Evolutionary conservation across 306 rosid species (phyloP).

Genomic region (Hippophae tibetana): DNA sequence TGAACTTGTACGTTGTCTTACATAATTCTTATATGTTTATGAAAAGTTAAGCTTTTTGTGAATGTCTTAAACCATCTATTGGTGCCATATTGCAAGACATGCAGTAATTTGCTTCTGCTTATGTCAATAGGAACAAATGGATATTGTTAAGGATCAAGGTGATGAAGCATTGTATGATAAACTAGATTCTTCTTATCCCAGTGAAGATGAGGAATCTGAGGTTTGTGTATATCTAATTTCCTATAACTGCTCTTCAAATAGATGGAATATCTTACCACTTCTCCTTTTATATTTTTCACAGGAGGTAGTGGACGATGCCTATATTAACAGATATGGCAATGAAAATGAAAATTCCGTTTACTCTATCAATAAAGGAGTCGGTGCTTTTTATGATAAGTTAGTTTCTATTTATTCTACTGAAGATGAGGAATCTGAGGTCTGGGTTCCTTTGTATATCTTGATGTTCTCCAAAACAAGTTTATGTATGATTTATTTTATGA

Average conservation of each 20-base stretch:
- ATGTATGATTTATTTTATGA: neutral
- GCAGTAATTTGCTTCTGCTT: conserved; percentile 8
- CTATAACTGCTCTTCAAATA: neutral
- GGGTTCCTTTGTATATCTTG: neutral
- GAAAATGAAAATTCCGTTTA: no score
- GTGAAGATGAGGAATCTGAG: conserved; percentile 61
- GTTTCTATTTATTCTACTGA: conserved; percentile 56
- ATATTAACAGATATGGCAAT: no score
- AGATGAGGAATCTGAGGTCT: conserved; percentile 44
- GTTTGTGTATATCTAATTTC: conserved; percentile 23
- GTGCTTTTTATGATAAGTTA: conserved; percentile 49
- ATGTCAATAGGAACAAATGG: conserved; percentile 64
- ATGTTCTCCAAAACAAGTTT: neutral
- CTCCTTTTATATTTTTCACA: no score
- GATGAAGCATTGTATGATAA: conserved; percentile 57
- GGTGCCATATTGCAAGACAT: neutral
- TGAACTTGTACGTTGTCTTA: conserved; percentile 54
- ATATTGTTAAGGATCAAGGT: conserved; percentile 53
- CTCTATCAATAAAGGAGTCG: conserved; percentile 34
- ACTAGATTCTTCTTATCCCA: conserved; percentile 56
- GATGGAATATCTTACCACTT: no score
- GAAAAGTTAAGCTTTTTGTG: conserved; percentile 10
- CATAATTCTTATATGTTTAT: conserved; percentile 4
- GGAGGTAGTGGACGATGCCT: no score
- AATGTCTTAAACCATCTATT: neutral